Base-by-base conservation (phyloP, 192 early-diverging fungal genomes). In the Lobulomyces angularis region DNA sequence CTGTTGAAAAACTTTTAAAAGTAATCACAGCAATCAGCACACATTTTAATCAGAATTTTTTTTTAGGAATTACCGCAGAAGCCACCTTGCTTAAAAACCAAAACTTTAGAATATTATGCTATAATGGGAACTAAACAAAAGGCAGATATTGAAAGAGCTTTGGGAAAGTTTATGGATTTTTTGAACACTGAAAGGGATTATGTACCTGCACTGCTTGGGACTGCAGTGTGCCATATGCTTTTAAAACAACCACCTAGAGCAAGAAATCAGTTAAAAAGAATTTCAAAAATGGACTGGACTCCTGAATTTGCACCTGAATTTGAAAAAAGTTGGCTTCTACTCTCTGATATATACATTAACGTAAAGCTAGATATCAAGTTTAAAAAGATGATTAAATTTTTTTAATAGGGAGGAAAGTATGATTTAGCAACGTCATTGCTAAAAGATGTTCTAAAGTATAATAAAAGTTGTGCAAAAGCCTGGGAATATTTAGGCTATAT, bases 401-500 rank as follows among this genome's bases (percentile, higher is more conserved):
- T 8, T 46, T 42, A 18, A 26, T 28, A 67, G 59, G 70, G 66
- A 6, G 66, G 66, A 2, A 73, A 73, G 37, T 73, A 52, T 43
- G 70, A 73, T 41, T 59, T 69, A 7, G 70, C 70, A 1, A 73
- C 70, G 0, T 63, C 65, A 21, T 50, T 69, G 18, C 53, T 73
- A 12, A 62, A 58, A 24, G 37, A 50, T 20, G 54, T 55, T 21
- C 46, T 63, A 1, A 20, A 37, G 9, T 47, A 60, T 22, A 69
- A 73, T 47, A 46, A 56, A 38, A 66, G 63, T 0, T 66, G 59
- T 43, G 50, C 67, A 3, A 65, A 67, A 48, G 70, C 70, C 2
- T 67, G 17, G 7, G 71, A 74, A 43, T 74, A 74, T 36, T 35
- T 74, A 28, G 71, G 71, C 3, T 67, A 53, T 51, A 74, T 74